These are phyloP conservation scores for Alternaria sp. DNA, from an alignment of 2,329 filamentous ascomycete genomes.

Conservation along the genomic window DNA sequence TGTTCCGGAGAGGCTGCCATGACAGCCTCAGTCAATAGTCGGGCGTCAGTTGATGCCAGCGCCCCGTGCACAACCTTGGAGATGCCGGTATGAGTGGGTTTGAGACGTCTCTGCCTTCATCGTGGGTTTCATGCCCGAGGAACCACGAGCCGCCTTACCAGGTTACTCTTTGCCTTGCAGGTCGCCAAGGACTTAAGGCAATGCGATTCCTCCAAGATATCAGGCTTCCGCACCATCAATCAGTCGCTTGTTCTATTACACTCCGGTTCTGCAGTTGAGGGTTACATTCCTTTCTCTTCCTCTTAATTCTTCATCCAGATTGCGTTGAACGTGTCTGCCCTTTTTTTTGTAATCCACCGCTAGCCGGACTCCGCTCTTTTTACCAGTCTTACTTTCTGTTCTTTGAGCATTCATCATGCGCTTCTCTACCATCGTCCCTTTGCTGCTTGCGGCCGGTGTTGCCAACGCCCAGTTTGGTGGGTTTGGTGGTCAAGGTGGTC, in stretches of 20 bases:
- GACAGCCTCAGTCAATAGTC: slow-evolving; percentile 38
- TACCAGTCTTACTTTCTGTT: slow-evolving; percentile 32
- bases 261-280: slow-evolving; percentile 45
- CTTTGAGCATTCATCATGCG: slow-evolving; percentile 41
- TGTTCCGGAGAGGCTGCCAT: slow-evolving; percentile 34
- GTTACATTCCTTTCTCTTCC: slow-evolving; percentile 54
- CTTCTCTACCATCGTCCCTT: slow-evolving; percentile 45
- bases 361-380: slow-evolving; percentile 52
- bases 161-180: slow-evolving; percentile 31
- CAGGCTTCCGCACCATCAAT: slow-evolving; percentile 43
- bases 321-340: slow-evolving; percentile 55
- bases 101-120: slow-evolving; percentile 54
- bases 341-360: slow-evolving; percentile 51
- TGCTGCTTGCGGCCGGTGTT: slow-evolving; percentile 49
- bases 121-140: slow-evolving; percentile 52
- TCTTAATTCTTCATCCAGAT: slow-evolving; percentile 50
- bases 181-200: slow-evolving; percentile 50
- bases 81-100: slow-evolving; percentile 38
- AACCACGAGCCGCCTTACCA: slow-evolving; percentile 42
- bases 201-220: slow-evolving; percentile 38
- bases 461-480: slow-evolving; percentile 45
- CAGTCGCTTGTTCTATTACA: slow-evolving; percentile 43
- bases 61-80: slow-evolving; percentile 41
- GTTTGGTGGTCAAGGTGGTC: slow-evolving; percentile 8
- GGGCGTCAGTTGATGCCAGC: slow-evolving; percentile 38